Evolutionary conservation across 768 basidiomycete species (phyloP).

Genomic region (Hirschioporus abietinus): DNA sequence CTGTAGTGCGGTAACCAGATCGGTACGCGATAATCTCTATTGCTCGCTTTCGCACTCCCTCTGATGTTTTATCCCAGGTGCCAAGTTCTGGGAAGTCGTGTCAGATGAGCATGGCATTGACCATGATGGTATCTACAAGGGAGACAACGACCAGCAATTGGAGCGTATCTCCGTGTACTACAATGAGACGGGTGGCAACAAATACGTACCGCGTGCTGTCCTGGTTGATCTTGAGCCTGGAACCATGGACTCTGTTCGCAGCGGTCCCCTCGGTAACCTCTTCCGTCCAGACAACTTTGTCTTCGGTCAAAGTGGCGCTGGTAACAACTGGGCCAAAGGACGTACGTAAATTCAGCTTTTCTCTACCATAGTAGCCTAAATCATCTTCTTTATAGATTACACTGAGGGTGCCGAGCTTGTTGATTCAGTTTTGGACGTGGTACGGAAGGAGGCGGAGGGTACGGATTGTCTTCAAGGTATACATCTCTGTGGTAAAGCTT

Average conservation of each 20-base stretch:
- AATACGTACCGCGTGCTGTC: constrained; percentile 98
- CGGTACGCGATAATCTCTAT: constrained; percentile 47
- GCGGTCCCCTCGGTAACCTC: constrained; percentile 82
- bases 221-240: constrained; percentile 98
- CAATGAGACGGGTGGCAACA: constrained; percentile 91
- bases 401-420: constrained; percentile 98
- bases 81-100: constrained; percentile 97
- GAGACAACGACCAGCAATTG: constrained; percentile 90
- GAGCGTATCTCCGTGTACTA: constrained; percentile 98
- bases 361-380: background rate
- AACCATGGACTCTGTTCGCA: constrained; percentile 90
- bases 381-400: constrained; percentile 51
- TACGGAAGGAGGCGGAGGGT: constrained; percentile 97
- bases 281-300: constrained; percentile 99
- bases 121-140: constrained; percentile 89
- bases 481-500: constrained; percentile 17
- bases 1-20: constrained; percentile 97
- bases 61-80: constrained; percentile 45
- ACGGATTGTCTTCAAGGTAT: constrained; percentile 94
- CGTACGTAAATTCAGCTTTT: constrained; percentile 49
- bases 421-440: constrained; percentile 95
- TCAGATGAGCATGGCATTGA: constrained; percentile 98
- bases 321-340: constrained; percentile 99
- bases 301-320: constrained; percentile 96
- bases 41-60: constrained; percentile 18